Percentiles rank a stretch among this genome's conserved stretches.
phyloP scores from a whole-genome alignment of 768 basidiomycete genomes.

The Lactarius sanguifluus region DNA sequence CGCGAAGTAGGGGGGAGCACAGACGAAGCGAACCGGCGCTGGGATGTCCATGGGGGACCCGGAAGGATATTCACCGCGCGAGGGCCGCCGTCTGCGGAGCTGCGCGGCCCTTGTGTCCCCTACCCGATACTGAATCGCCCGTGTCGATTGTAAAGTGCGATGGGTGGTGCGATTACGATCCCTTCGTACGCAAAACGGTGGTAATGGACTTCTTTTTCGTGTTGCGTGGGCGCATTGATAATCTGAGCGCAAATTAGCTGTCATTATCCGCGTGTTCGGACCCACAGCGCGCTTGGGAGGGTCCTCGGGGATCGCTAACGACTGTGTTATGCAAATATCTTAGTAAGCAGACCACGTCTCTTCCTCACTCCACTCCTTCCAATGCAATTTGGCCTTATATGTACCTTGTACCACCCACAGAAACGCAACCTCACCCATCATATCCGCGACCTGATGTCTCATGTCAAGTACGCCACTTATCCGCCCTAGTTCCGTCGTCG shows the following conservation, averaged over 20 bases:
- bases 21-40: neutral
- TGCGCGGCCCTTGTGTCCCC: neutral
- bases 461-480: neutral
- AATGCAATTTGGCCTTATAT: neutral
- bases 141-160: slow-evolving; percentile 21
- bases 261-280: slow-evolving; percentile 30
- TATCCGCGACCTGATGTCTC: slow-evolving; percentile 4
- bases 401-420: neutral
- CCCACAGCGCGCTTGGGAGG: slow-evolving; percentile 28
- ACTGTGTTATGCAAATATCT: slow-evolving; percentile 11
- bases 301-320: slow-evolving; percentile 28
- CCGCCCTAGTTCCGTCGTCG: neutral
- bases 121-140: slow-evolving; percentile 24
- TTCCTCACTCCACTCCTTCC: neutral
- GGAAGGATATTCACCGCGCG: neutral
- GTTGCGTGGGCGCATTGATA: neutral
- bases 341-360: neutral
- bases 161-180: slow-evolving; percentile 24
- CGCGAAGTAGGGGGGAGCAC: neutral
- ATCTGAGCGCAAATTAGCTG: neutral
- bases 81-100: neutral
- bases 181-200: neutral
- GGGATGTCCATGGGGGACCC: neutral
- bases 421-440: neutral
- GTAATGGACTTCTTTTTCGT: neutral